phyloP scores from a whole-genome alignment of 805 yeast genomes.

The Isabelozyma pseudorhagii region DNA sequence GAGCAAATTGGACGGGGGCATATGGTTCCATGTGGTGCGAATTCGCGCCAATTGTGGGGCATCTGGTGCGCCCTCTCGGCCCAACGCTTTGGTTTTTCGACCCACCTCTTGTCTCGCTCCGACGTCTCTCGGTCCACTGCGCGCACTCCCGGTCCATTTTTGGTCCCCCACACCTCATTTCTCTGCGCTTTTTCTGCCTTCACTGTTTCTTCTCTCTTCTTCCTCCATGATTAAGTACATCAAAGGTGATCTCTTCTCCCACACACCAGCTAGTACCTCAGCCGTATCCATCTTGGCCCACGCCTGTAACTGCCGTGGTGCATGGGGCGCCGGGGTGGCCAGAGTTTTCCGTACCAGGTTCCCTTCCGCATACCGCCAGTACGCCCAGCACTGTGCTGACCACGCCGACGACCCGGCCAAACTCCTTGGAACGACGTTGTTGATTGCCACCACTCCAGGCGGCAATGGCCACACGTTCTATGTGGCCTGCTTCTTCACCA shows the following conservation, averaged over 20 bases:
- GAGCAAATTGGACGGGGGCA: too few relatives aligned
- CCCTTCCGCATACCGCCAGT: constrained; percentile 54
- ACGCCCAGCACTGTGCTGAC: constrained; percentile 41
- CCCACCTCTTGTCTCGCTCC: neutral
- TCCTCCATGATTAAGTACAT: constrained; percentile 40
- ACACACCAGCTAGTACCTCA: constrained; percentile 19
- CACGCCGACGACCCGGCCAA: constrained; percentile 12
- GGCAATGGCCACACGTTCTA: constrained; percentile 17
- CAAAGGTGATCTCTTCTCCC: constrained; percentile 56
- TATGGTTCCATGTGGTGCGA: too few relatives aligned
- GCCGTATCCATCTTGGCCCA: constrained; percentile 55
- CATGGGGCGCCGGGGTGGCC: constrained; percentile 89
- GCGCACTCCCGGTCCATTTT: neutral
- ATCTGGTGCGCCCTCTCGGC: too few relatives aligned
- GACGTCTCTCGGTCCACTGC: neutral
- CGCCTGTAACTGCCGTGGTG: constrained; percentile 75
- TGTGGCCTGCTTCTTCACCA: constrained; percentile 74
- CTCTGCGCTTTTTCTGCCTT: neutral
- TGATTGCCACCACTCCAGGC: constrained; percentile 33
- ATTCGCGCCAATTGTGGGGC: too few relatives aligned
- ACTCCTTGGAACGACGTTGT: constrained; percentile 54
- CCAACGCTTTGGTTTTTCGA: neutral
- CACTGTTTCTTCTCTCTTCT: neutral
- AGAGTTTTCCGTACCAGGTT: constrained; percentile 48
- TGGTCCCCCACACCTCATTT: neutral